Base-by-base conservation (phyloP, 2,329 filamentous ascomycete genomes). In the Byssochlamys sp. region DNA sequence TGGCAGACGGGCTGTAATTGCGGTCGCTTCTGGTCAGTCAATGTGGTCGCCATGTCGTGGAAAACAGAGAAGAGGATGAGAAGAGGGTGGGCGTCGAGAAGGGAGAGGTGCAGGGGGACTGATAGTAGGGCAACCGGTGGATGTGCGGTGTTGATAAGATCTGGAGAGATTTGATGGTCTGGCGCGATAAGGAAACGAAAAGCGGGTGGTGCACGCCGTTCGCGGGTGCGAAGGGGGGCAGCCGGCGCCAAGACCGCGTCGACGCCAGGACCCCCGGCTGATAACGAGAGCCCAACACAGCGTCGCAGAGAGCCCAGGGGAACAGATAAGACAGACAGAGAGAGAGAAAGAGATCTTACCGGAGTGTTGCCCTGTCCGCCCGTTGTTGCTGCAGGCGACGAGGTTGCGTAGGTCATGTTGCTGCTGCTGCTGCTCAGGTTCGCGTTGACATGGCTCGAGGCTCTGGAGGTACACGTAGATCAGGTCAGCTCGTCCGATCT, bases 1-100 rank as follows among this genome's bases (percentile, higher is more conserved):
- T 95, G 90, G 75, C 94, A 99, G 65, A 91, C 89, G 63, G 92
- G 91, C 91, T 97, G 87, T 78, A 85, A 81, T 78, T 84, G 80
- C 75, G 84, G 74, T 64, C 81, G 71, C 65, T 73, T 74, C 59
- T 74, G 73, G 69, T 81, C 74, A 80, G 78, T 68, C 65, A 75
- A 69, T 54, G 74, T 74, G 50, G 74, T 75, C 62, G 76, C 74
- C 76, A 78, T 78, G 48, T 57, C 51, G 54, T 56, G 55, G 39
- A 59, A 39, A 52, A 56, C 19, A 52, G 45, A 31, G 58, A 55
- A 57, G 57, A 61, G 61, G 55, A 59, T 59, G 24, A 54, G 61
- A 54, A 55, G 53, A 56, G 52, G 55, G 53, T 53, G 25, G 53
- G 55, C 64, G 58, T 60, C 53, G 60, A 62, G 64, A 60, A 53